A percentile compares a stretch with the other conserved stretches of the same genome.
phyloP scores from a whole-genome alignment of 192 early-diverging fungal species.

The Umbelopsis isabellina region DNA sequence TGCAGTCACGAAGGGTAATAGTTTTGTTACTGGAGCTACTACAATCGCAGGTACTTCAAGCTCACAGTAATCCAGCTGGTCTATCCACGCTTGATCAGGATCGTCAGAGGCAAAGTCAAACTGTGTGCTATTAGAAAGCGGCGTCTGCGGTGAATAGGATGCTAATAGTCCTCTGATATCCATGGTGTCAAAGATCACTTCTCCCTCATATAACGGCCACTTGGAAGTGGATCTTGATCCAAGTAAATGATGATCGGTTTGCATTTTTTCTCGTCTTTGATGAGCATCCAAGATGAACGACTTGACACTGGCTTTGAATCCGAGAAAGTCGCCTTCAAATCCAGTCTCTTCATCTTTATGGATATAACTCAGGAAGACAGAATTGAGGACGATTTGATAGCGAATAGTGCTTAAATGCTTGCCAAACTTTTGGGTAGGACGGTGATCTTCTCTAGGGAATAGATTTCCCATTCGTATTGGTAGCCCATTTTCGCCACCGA shows the following conservation, averaged over 20 bases:
- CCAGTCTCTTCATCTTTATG: slow-evolving; percentile 30
- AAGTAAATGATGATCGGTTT: slow-evolving; percentile 11
- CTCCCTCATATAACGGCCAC: slow-evolving; percentile 38
- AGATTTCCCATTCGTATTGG: slow-evolving; percentile 39
- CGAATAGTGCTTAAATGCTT: slow-evolving; percentile 36
- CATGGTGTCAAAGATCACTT: slow-evolving; percentile 36
- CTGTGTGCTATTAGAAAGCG: not conserved
- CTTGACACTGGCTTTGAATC: slow-evolving; percentile 34
- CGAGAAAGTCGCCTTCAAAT: slow-evolving; percentile 28
- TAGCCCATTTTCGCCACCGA: slow-evolving; percentile 32
- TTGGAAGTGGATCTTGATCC: slow-evolving; percentile 30
- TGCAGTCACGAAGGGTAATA: slow-evolving; percentile 55
- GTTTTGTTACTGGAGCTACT: slow-evolving; percentile 26
- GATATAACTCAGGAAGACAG: slow-evolving; percentile 34
- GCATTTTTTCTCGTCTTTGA: slow-evolving; percentile 34
- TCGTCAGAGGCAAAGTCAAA: not conserved
- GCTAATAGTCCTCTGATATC: slow-evolving; percentile 37
- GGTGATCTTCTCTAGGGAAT: slow-evolving; percentile 21
- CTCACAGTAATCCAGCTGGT: slow-evolving; percentile 45
- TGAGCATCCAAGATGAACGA: slow-evolving; percentile 41
- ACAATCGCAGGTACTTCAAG: slow-evolving; percentile 29
- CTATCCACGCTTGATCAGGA: slow-evolving; percentile 39
- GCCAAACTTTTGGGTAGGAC: slow-evolving; percentile 25
- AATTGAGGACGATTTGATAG: slow-evolving; percentile 35
- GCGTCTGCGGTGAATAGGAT: not conserved